phyloP scores from a whole-genome alignment of 2,329 filamentous ascomycete species.

The Stagonosporopsis vannaccii region DNA sequence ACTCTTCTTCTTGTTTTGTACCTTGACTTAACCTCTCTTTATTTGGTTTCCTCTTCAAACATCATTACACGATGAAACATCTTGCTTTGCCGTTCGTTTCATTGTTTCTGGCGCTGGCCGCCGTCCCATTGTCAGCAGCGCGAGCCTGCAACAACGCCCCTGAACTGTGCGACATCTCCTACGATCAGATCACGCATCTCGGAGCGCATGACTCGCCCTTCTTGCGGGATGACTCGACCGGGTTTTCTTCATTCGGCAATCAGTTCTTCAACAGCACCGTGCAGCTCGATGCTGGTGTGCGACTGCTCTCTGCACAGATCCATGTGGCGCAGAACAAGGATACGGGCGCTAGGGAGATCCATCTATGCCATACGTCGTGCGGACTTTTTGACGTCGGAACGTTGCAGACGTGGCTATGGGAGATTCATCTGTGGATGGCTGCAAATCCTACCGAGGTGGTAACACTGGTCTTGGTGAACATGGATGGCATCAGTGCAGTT shows the following conservation, averaged over 20 bases:
- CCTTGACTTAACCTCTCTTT: background rate
- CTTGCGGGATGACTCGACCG: slow-evolving; percentile 66
- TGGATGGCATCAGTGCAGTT: slow-evolving; percentile 61
- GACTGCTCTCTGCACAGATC: slow-evolving; percentile 73
- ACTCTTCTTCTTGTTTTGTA: background rate
- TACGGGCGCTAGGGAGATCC: slow-evolving; percentile 53
- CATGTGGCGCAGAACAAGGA: slow-evolving; percentile 61
- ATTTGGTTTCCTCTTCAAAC: background rate
- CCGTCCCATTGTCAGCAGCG: slow-evolving; percentile 6
- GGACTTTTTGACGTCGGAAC: slow-evolving; percentile 71
- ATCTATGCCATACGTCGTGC: slow-evolving; percentile 74
- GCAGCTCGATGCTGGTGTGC: slow-evolving; percentile 74
- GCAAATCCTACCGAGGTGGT: slow-evolving; percentile 74
- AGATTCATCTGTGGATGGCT: slow-evolving; percentile 72
- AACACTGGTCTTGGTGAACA: slow-evolving; percentile 75
- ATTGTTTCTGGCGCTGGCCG: slow-evolving; percentile 20
- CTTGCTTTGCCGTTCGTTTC: slow-evolving; percentile 6
- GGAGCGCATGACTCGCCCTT: slow-evolving; percentile 78
- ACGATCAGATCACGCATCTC: slow-evolving; percentile 77
- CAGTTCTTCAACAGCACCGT: slow-evolving; percentile 75
- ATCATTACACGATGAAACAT: slow-evolving; percentile 11
- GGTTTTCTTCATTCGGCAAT: slow-evolving; percentile 69
- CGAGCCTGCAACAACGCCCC: slow-evolving; percentile 80
- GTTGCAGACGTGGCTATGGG: slow-evolving; percentile 67
- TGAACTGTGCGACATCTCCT: slow-evolving; percentile 69